A percentile compares a stretch with the other conserved stretches of the same genome.
phyloP scores from a whole-genome alignment of 139 green algal species.

The Chlorella sp. region DNA sequence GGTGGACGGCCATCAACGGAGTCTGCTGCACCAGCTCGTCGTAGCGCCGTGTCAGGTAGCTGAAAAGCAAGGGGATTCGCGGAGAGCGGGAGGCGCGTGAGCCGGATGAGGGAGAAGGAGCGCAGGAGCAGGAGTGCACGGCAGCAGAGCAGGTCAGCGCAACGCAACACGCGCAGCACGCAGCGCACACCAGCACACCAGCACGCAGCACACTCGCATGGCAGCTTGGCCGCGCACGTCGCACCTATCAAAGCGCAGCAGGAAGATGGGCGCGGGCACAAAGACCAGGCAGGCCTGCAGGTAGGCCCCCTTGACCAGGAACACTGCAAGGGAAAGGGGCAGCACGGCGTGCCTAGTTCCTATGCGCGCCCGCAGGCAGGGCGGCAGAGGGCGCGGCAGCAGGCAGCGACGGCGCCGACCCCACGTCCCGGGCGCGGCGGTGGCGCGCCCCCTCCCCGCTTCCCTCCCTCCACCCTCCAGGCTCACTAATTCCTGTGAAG shows the following conservation, averaged over 20 bases:
- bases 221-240: not conserved
- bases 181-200: not conserved
- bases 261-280: constrained; percentile 62
- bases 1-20: constrained; percentile 51
- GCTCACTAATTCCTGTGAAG: constrained; percentile 57
- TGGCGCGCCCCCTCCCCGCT: not conserved
- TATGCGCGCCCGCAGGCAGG: not conserved
- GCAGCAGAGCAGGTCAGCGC: not conserved
- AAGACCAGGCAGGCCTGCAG: constrained; percentile 40
- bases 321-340: constrained; percentile 18
- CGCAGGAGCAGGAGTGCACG: not conserved
- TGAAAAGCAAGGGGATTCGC: constrained; percentile 4
- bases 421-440: not conserved
- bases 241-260: constrained; percentile 68
- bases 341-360: not conserved
- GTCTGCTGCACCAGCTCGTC: constrained; percentile 51
- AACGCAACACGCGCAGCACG: not conserved
- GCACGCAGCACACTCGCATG: not conserved
- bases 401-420: not conserved
- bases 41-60: constrained; percentile 45
- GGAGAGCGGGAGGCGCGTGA: not conserved
- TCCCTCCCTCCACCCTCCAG: not conserved
- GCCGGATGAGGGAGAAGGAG: not conserved
- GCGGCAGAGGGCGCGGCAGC: not conserved
- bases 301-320: constrained; percentile 64